Evolutionary conservation across 2,329 filamentous ascomycete species (phyloP).

Genomic region (Talaromyces sp.): DNA sequence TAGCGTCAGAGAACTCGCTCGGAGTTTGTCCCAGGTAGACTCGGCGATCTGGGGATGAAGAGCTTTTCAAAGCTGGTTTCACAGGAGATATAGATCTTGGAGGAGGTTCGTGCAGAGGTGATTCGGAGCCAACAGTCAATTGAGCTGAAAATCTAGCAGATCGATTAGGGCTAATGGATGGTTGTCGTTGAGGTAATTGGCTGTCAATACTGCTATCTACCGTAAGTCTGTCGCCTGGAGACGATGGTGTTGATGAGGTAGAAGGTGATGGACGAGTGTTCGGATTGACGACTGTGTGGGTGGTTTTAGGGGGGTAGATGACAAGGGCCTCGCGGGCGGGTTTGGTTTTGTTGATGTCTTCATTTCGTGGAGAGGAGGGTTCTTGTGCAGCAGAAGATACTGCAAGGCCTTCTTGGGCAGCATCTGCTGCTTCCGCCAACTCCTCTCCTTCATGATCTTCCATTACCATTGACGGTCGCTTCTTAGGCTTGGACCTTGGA

Average conservation of each 20-base stretch:
- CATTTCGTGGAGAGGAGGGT: background rate
- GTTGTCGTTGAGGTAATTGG: constrained; percentile 9
- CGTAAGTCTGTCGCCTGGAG: constrained; percentile 15
- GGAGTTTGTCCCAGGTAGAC: constrained; percentile 34
- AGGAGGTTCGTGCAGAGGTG: constrained; percentile 57
- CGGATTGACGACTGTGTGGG: constrained; percentile 3
- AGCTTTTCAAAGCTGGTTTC: constrained; percentile 62
- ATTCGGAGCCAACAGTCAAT: constrained; percentile 49
- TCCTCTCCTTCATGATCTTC: constrained; percentile 44
- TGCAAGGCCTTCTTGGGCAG: background rate
- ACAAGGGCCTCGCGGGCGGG: background rate
- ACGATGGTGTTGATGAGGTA: constrained; percentile 19
- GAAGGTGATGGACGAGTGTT: constrained; percentile 15
- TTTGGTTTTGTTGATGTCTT: background rate
- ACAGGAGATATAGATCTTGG: constrained; percentile 60
- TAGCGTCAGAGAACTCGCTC: constrained; percentile 58
- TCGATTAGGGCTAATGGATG: constrained; percentile 50
- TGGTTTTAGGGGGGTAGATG: constrained; percentile 9
- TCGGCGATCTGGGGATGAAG: constrained; percentile 43
- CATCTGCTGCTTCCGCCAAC: constrained; percentile 20
- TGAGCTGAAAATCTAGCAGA: constrained; percentile 58
- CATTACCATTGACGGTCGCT: constrained; percentile 41
- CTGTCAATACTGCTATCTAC: constrained; percentile 8
- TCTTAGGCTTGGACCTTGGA: constrained; percentile 31
- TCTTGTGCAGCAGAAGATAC: background rate